Evolutionary conservation across 2,329 filamentous ascomycete genomes (phyloP).

Genomic region (Herpomyces periplanetae): DNA sequence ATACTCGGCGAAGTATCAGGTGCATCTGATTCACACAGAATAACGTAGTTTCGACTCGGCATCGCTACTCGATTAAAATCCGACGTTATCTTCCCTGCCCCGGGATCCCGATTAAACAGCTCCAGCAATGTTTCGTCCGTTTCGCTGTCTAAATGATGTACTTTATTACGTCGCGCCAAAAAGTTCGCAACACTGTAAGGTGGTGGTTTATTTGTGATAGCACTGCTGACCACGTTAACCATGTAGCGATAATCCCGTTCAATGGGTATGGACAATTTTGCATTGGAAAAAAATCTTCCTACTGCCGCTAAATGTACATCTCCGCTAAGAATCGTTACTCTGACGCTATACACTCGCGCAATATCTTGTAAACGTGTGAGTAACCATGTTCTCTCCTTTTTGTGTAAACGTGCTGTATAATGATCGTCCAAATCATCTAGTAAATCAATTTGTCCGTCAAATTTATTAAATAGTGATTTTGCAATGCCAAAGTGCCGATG

Average conservation of each 20-base stretch:
- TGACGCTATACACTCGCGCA: slow-evolving; percentile 14
- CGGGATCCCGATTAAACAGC: slow-evolving; percentile 19
- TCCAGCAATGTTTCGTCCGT: slow-evolving; percentile 23
- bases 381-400: slow-evolving; percentile 39
- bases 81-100: slow-evolving; percentile 17
- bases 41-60: slow-evolving; percentile 22
- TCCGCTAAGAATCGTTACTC: slow-evolving; percentile 20
- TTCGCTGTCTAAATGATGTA: slow-evolving; percentile 19
- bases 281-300: slow-evolving; percentile 21
- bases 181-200: slow-evolving; percentile 22
- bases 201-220: slow-evolving; percentile 26
- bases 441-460: slow-evolving; percentile 33
- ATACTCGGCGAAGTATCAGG: no score
- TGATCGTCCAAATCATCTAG: slow-evolving; percentile 24
- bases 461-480: slow-evolving; percentile 60
- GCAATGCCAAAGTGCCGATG: slow-evolving; percentile 64
- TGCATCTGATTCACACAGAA: slow-evolving; percentile 15
- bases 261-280: slow-evolving; percentile 14
- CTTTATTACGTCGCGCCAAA: slow-evolving; percentile 20
- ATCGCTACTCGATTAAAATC: slow-evolving; percentile 51
- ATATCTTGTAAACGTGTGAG: slow-evolving; percentile 21
- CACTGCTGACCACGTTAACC: slow-evolving; percentile 20
- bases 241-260: slow-evolving; percentile 21
- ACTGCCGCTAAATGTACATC: slow-evolving; percentile 22
- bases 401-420: slow-evolving; percentile 70